phyloP scores from a whole-genome alignment of 805 yeast species.

The Clavispora santaluciae region DNA sequence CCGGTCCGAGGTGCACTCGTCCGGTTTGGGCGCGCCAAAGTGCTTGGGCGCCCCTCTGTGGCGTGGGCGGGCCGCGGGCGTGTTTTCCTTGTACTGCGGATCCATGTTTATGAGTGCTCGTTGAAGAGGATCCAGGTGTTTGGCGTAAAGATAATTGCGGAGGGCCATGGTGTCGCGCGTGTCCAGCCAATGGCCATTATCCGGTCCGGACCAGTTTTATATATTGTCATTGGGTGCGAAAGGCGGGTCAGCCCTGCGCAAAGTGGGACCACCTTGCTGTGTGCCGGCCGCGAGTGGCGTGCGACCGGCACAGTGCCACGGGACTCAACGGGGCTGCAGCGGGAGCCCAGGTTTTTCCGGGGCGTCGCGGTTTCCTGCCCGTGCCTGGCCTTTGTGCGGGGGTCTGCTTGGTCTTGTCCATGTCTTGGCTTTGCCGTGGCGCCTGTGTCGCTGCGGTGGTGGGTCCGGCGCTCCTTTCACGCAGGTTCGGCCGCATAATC shows the following conservation, averaged over 20 bases:
- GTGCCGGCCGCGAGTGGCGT: not conserved
- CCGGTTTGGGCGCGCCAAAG: not conserved
- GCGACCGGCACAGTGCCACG: too few species aligned
- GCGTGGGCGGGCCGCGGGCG: not conserved
- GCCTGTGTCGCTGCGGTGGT: too few species aligned
- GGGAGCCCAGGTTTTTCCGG: too few species aligned
- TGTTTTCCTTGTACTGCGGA: not conserved
- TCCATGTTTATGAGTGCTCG: constrained; percentile 15
- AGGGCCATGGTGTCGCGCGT: constrained; percentile 31
- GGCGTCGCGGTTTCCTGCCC: too few species aligned
- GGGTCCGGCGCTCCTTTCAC: too few species aligned
- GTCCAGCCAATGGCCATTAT: not conserved
- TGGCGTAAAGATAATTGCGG: constrained; percentile 38
- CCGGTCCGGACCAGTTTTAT: not conserved
- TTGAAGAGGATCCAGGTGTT: constrained; percentile 24
- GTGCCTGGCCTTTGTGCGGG: too few species aligned
- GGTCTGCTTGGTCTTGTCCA: too few species aligned
- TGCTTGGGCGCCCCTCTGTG: not conserved
- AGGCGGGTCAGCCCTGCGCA: not conserved
- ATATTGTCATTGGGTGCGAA: not conserved
- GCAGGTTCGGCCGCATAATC: too few species aligned
- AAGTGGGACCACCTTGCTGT: not conserved
- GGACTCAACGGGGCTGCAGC: too few species aligned
- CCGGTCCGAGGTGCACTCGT: constrained; percentile 6
- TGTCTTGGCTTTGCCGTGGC: too few species aligned